Conservation (phyloP, 202 grass and related monocot species). For the Cymbopogon flexuosus region DNA sequence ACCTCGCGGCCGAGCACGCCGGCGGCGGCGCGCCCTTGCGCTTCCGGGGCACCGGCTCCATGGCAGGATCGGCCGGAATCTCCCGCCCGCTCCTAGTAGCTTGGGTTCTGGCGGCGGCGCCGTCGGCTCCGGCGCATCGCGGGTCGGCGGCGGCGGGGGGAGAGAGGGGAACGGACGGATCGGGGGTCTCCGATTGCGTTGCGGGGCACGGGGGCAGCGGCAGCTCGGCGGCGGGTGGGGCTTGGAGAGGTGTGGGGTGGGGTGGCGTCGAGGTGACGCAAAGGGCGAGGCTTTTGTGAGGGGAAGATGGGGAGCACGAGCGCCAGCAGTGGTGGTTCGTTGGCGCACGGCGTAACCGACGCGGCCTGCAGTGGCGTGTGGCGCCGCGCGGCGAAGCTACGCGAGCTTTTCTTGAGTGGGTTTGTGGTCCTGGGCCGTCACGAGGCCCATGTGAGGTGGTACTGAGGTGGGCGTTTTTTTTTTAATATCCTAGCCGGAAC, state of each 20-base stretch:
- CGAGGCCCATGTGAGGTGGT: background rate
- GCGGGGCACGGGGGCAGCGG: background rate
- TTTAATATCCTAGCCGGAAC: background rate
- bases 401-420: background rate
- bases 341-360: background rate
- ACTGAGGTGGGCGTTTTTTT: background rate
- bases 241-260: background rate
- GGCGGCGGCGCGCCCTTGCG: constrained; percentile 36
- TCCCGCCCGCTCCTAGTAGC: background rate
- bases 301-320: background rate
- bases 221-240: background rate
- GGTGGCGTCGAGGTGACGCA: constrained; percentile 17
- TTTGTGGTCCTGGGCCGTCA: background rate
- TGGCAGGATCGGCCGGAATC: background rate
- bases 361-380: no score
- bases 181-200: background rate
- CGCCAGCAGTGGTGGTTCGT: background rate
- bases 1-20: constrained; percentile 25
- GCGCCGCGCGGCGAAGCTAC: background rate
- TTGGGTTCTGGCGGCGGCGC: background rate
- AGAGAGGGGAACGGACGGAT: background rate
- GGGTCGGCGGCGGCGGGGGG: background rate
- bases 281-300: background rate
- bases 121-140: background rate
- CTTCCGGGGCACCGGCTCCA: constrained; percentile 42